Evolutionary conservation across 805 yeast species (phyloP).

Genomic region (Lachancea dasiensis): DNA sequence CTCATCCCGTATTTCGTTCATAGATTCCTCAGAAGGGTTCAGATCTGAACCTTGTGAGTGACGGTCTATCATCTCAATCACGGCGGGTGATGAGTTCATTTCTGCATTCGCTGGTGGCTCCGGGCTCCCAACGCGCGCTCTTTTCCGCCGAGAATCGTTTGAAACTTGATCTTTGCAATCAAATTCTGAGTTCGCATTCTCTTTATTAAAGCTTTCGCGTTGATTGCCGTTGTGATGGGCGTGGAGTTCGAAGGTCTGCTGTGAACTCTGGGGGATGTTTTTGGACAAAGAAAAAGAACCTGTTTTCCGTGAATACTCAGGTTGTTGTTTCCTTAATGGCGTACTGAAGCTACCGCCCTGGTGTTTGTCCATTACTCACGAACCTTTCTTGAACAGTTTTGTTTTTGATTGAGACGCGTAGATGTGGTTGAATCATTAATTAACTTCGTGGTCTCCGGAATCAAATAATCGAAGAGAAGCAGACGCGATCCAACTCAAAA

Average conservation of each 20-base stretch:
- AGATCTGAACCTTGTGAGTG: background rate
- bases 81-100: slow-evolving; percentile 18
- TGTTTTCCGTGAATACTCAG: background rate
- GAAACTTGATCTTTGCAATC: background rate
- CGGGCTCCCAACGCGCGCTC: background rate
- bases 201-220: background rate
- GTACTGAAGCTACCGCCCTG: slow-evolving; percentile 5
- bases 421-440: too few relatives aligned
- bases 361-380: slow-evolving; percentile 2
- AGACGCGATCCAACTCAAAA: too few relatives aligned
- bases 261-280: background rate
- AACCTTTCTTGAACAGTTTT: background rate
- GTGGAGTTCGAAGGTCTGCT: background rate
- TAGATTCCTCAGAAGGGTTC: background rate
- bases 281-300: slow-evolving; percentile 1
- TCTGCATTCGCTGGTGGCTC: background rate
- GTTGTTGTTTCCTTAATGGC: background rate
- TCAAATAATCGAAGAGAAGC: too few relatives aligned
- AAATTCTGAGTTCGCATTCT: background rate
- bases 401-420: background rate
- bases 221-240: background rate
- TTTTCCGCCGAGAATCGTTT: slow-evolving; percentile 1
- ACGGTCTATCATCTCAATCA: slow-evolving; percentile 25
- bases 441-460: too few relatives aligned
- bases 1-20: slow-evolving; percentile 2